Percentiles rank a stretch among this genome's conserved stretches.
Conservation (phyloP, 2,329 filamentous ascomycete genomes). For the Rhinocladiella similis region DNA sequence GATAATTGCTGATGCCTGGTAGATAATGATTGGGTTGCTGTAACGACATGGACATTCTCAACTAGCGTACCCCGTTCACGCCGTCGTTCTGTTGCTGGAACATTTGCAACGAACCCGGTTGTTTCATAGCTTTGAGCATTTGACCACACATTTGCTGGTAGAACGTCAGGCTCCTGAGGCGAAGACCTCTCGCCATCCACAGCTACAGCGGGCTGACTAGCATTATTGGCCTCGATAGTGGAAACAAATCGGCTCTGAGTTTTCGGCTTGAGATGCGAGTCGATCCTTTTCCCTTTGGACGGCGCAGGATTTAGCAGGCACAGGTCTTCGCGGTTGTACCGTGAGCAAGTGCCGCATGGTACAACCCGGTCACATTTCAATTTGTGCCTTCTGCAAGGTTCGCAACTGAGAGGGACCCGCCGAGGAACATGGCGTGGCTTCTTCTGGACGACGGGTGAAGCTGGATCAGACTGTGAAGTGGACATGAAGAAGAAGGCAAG, state of each 20-base stretch:
- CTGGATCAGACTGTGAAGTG: background rate
- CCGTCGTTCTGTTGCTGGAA: too few relatives aligned
- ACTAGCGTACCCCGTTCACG: background rate
- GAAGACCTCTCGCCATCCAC: too few relatives aligned
- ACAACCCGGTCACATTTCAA: slow-evolving; percentile 36
- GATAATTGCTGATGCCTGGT: background rate
- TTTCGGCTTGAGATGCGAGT: too few relatives aligned
- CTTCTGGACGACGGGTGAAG: background rate
- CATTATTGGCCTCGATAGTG: too few relatives aligned
- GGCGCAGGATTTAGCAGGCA: slow-evolving; percentile 34
- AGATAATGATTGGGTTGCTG: slow-evolving; percentile 2
- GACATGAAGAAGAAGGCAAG: background rate
- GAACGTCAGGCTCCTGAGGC: too few relatives aligned
- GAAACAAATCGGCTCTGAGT: too few relatives aligned
- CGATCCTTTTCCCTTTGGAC: slow-evolving; percentile 3
- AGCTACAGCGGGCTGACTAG: too few relatives aligned
- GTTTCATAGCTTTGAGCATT: too few relatives aligned
- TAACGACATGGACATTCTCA: slow-evolving; percentile 1
- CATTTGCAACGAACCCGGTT: too few relatives aligned
- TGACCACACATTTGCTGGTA: too few relatives aligned
- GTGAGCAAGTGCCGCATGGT: slow-evolving; percentile 35
- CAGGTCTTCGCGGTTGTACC: slow-evolving; percentile 34
- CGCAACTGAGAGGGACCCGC: slow-evolving; percentile 33
- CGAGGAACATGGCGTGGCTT: slow-evolving; percentile 6
- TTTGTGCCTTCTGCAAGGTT: slow-evolving; percentile 36